Percentiles rank a stretch among this genome's conserved stretches.
phyloP scores from a whole-genome alignment of 208 protist species.

The Crithidia fasciculata region DNA sequence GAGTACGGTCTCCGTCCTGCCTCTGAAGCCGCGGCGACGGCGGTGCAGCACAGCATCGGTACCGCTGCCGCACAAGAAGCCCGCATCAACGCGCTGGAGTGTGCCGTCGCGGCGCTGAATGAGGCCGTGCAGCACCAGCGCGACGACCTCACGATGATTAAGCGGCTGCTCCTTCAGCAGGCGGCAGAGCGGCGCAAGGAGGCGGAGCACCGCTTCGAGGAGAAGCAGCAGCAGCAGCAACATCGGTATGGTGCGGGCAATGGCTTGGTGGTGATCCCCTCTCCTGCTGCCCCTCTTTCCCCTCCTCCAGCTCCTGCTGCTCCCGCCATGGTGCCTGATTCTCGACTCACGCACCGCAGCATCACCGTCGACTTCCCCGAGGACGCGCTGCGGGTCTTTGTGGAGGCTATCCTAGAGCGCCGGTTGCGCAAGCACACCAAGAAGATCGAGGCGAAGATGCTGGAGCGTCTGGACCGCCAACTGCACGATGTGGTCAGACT shows the following conservation, averaged over 20 bases:
- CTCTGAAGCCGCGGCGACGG: not conserved
- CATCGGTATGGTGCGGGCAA: conserved; percentile 8
- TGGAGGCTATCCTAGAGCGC: conserved; percentile 65
- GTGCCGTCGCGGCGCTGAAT: conserved; percentile 75
- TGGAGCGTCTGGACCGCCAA: conserved; percentile 73
- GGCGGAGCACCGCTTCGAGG: conserved; percentile 43
- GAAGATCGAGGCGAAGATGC: conserved; percentile 56
- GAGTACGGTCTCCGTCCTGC: not conserved
- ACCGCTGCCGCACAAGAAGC: conserved; percentile 19
- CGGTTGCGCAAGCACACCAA: conserved; percentile 67
- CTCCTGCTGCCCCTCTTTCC: not conserved
- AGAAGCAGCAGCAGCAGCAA: conserved; percentile 13
- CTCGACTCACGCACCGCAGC: conserved; percentile 54
- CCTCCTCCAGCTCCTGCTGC: not conserved
- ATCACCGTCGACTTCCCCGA: conserved; percentile 84
- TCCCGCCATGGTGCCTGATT: not conserved
- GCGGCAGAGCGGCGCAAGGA: conserved; percentile 62
- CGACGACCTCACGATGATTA: conserved; percentile 87
- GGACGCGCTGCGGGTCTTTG: conserved; percentile 70
- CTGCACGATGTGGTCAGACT: conserved; percentile 64
- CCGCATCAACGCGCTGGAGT: conserved; percentile 69
- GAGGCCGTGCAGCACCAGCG: conserved; percentile 82
- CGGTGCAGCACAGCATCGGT: not conserved
- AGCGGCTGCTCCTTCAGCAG: conserved; percentile 85
- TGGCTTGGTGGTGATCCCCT: conserved; percentile 8